Evolutionary conservation across 1,284 basidiomycete species (phyloP), one percentile per base, ranked within the genome.

Genomic region (Paramarasmius palmivorus): DNA sequence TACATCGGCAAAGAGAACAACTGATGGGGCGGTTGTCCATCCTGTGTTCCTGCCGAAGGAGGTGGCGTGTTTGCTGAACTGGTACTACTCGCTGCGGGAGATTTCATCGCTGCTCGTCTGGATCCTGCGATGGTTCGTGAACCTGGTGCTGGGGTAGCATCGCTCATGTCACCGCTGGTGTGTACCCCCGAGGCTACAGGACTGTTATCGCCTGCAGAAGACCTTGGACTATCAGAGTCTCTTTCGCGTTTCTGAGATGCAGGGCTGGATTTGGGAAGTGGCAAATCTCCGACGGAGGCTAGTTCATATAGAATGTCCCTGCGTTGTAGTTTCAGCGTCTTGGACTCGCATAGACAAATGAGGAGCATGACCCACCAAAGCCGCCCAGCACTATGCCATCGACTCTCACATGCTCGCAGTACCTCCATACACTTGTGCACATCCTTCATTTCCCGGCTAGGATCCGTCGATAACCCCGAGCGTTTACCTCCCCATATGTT

Each of bases 401-500:
- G 70, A 22, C 73, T 65, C 62, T 90, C 87, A 40, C 77, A 73
- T 14, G 67, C 64, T 50, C 77, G 75, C 29, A 90, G 68, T 19
- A 81, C 81, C 32, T 78, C 71, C 73, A 91, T 82, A 61, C 88
- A 89, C 61, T 83, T 85, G 57, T 84, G 75, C 23, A 92, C 85
- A 60, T 92, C 88, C 44, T 73, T 73, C 75, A 90, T 81, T 60
- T 88, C 83, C 59, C 81, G 80, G 47, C 77, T 76, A 8, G 81
- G 73, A 54, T 88, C 82, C 1, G 70, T 73, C 9, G 73, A 70
- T 20, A 79, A 67, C 1, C 83, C 82, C n/a, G 81, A 78, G 46
- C 80, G 76, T 63, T 82, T 84, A 14, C 82, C 83, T 12, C 84
- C 84, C 81, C 90, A 92, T 17, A 91, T 83, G 59, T 83, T 88